Conservation (phyloP, 2,329 filamentous ascomycete species). For the Trichoderma brevicompactum region DNA sequence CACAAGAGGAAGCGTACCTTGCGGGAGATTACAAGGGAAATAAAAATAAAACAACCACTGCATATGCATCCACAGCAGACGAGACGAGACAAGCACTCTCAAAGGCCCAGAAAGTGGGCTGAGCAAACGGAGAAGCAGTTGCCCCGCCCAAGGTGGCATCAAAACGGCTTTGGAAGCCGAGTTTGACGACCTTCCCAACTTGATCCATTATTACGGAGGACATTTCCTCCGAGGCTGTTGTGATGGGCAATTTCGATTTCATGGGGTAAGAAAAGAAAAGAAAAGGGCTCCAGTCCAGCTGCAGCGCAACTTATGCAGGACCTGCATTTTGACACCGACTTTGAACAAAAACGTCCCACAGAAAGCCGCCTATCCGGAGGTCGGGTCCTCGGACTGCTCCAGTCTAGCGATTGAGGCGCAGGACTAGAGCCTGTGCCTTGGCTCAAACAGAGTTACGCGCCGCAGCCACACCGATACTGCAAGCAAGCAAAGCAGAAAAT, state of each 20-base stretch:
- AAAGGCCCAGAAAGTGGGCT: neutral
- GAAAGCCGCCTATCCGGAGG: constrained; percentile 22
- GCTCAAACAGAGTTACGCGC: constrained; percentile 17
- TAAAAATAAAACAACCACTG: neutral
- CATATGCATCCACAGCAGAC: neutral
- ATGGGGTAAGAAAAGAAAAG: neutral
- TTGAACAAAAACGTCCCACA: neutral
- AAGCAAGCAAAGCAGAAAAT: neutral
- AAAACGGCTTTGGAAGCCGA: constrained; percentile 15
- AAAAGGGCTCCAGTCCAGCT: neutral
- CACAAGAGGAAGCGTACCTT: too few species aligned
- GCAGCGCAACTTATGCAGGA: too few species aligned
- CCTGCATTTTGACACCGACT: neutral
- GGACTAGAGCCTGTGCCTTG: neutral
- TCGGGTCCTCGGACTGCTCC: neutral
- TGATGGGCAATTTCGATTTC: neutral
- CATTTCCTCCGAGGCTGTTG: neutral
- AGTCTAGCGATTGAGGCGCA: constrained; percentile 22
- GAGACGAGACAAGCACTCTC: neutral
- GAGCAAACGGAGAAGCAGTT: neutral
- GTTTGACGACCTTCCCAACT: constrained; percentile 17
- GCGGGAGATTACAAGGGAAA: neutral
- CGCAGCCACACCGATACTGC: constrained; percentile 25
- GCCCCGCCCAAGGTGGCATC: constrained; percentile 5
- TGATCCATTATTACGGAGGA: constrained; percentile 1